Percentiles rank a stretch among this genome's conserved stretches.
Evolutionary conservation across 2,329 filamentous ascomycete species (phyloP).

Genomic region (Leptographium galeiforme): DNA sequence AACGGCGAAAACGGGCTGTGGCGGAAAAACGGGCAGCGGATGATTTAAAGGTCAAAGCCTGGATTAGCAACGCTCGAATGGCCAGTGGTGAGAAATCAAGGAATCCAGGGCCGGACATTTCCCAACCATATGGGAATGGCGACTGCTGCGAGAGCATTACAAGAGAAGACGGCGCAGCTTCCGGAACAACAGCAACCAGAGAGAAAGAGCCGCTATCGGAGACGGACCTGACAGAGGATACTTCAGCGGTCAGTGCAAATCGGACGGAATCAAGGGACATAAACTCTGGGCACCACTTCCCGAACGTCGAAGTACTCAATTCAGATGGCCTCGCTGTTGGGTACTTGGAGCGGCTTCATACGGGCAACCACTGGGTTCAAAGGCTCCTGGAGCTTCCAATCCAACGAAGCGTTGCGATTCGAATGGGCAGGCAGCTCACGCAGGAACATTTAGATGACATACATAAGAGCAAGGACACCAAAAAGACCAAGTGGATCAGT

Average conservation of each 20-base stretch:
- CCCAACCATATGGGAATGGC: neutral
- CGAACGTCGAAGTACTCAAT: conserved; percentile 22
- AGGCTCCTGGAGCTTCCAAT: conserved; percentile 23
- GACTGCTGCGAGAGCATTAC: neutral
- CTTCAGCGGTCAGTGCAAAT: neutral
- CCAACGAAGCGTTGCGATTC: conserved; percentile 26
- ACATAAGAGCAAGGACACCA: conserved; percentile 24
- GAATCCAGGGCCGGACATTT: neutral
- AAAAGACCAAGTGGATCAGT: conserved; percentile 31
- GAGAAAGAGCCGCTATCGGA: neutral
- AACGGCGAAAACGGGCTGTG: neutral
- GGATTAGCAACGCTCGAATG: conserved; percentile 2
- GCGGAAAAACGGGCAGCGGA: conserved; percentile 1
- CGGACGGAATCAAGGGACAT: neutral
- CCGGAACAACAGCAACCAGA: neutral
- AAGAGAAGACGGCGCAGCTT: neutral
- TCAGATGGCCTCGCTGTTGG: conserved; percentile 25
- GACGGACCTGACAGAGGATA: neutral
- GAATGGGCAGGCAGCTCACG: conserved; percentile 27
- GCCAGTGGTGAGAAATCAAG: neutral
- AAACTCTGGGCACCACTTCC: neutral
- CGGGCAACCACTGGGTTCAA: conserved; percentile 27
- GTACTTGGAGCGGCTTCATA: conserved; percentile 21
- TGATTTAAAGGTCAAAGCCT: conserved; percentile 5
- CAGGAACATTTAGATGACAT: conserved; percentile 24